These are phyloP conservation scores for Phytophthora melonis DNA, from an alignment of 352 stramenopile species.

Conservation along the genomic window DNA sequence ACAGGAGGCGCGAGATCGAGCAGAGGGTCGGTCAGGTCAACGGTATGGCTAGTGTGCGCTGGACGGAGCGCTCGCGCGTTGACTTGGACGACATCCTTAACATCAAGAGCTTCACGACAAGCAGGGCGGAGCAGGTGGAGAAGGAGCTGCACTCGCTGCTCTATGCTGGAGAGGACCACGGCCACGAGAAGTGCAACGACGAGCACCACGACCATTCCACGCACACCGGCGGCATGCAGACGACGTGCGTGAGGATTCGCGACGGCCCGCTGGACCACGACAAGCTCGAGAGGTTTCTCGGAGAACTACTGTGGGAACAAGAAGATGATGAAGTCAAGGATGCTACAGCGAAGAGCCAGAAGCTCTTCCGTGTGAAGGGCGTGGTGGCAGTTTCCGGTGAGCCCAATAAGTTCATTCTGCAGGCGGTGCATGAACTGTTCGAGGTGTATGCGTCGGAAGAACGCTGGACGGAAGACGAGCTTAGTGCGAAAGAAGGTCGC, in stretches of 20 bases:
- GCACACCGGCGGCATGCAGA: slow-evolving; percentile 78
- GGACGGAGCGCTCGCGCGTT: slow-evolving; percentile 68
- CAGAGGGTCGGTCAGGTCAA: slow-evolving; percentile 64
- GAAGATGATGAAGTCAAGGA: slow-evolving; percentile 29
- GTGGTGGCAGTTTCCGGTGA: slow-evolving; percentile 64
- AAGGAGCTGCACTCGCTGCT: slow-evolving; percentile 39
- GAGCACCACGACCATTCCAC: slow-evolving; percentile 27
- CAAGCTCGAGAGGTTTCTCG: slow-evolving; percentile 79
- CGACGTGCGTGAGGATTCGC: slow-evolving; percentile 65
- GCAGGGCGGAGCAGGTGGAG: slow-evolving; percentile 69
- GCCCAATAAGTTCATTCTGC: slow-evolving; percentile 76
- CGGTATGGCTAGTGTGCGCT: slow-evolving; percentile 66
- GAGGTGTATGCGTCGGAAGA: slow-evolving; percentile 79
- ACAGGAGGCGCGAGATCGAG: slow-evolving; percentile 53
- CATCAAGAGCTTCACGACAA: slow-evolving; percentile 82
- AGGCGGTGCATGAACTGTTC: slow-evolving; percentile 87
- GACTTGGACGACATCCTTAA: slow-evolving; percentile 80
- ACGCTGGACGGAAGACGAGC: slow-evolving; percentile 42
- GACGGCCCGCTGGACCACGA: slow-evolving; percentile 50
- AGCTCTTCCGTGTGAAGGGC: slow-evolving; percentile 83
- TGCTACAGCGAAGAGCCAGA: slow-evolving; percentile 28
- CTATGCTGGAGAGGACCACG: slow-evolving; percentile 15
- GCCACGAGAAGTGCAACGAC: slow-evolving; percentile 30
- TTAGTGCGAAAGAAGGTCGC: slow-evolving; percentile 9
- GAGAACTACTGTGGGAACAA: slow-evolving; percentile 75